Evolutionary conservation across 2,329 filamentous ascomycete species (phyloP), one percentile per base, ranked within the genome.

Genomic region (Neobulgaria alba): DNA sequence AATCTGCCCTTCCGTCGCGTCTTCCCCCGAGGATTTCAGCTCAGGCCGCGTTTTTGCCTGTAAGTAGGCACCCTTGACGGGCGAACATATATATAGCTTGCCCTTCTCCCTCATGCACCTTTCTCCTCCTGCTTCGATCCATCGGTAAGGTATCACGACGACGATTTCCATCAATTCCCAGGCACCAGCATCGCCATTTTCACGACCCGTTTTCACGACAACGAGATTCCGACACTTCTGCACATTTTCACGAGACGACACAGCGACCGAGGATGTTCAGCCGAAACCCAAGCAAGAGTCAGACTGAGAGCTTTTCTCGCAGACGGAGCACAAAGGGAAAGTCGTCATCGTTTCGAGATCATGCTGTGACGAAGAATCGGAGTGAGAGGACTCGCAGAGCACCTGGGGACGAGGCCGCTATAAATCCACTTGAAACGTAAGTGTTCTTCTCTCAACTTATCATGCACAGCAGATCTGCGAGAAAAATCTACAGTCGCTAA

Each of bases 311-410:
- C 38, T 60, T 61, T 47, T 55, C 56, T 15, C 50, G 45, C 32
- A 53, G 50, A 45, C 43, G 52, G 35, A 45, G 53, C 41, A 42
- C 43, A 7, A 40, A 50, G 12, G 58, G 54, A 35, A 45, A 42
- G 17, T 55, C 53, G 36, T 46, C 50, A 9, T 60, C 58, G 14
- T 61, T 61, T 38, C 45, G 58, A 38, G 58, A 60, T n/a, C 53
- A 61, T 49, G 58, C 53, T 3, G 52, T 61, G 23, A 59, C 56
- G n/a, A 61, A 61, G 39, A 50, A 50, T 44, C 55, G 58, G 18
- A 46, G 48, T 21, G 57, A 58, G 29, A 48, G 53, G 36, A 45
- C 54, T 15, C 37, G 43, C 15, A 51, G 54, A 18, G 56, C 46
- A 43, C 46, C 45, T 49, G 50, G 53, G 33, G 47, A 49, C 21